Evolutionary conservation across 441 rosid genomes (phyloP).

Genomic region (Macaranga tanarius): DNA sequence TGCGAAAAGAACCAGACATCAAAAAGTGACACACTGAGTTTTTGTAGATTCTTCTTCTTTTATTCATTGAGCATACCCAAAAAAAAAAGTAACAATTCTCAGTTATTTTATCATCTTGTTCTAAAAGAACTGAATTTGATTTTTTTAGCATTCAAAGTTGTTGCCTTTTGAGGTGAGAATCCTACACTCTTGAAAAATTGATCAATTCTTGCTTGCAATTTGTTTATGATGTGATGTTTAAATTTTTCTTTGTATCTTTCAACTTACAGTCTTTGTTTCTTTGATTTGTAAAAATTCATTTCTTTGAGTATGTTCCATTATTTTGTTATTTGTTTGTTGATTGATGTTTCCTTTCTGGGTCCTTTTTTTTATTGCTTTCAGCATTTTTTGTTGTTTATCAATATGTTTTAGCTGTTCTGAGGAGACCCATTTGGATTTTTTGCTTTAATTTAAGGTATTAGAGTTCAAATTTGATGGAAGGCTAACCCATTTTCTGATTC

Average conservation of each 20-base stretch:
- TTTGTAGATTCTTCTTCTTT: not conserved
- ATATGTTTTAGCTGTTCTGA: not conserved
- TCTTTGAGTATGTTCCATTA: not conserved
- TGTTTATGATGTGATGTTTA: too few relatives aligned
- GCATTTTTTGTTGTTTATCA: not conserved
- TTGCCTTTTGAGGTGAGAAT: too few relatives aligned
- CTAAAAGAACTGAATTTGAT: too few relatives aligned
- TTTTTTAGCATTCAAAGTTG: too few relatives aligned
- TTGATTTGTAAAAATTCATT: not conserved
- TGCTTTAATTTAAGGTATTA: not conserved
- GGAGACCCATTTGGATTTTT: slow-evolving; percentile 1
- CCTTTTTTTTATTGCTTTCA: not conserved
- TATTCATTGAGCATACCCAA: not conserved
- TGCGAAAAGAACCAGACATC: not conserved
- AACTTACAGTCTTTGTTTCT: too few relatives aligned
- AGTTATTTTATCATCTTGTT: not conserved
- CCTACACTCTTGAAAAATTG: too few relatives aligned
- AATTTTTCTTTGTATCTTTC: too few relatives aligned
- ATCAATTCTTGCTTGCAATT: too few relatives aligned
- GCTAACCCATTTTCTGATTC: too few relatives aligned
- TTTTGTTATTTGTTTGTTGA: not conserved
- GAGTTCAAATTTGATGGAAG: too few relatives aligned
- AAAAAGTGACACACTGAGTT: not conserved
- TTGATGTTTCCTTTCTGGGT: not conserved
- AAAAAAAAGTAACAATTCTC: too few relatives aligned